Evolutionary conservation across 495 filamentous ascomycete species (phyloP).

Genomic region (Podospora sp.): DNA sequence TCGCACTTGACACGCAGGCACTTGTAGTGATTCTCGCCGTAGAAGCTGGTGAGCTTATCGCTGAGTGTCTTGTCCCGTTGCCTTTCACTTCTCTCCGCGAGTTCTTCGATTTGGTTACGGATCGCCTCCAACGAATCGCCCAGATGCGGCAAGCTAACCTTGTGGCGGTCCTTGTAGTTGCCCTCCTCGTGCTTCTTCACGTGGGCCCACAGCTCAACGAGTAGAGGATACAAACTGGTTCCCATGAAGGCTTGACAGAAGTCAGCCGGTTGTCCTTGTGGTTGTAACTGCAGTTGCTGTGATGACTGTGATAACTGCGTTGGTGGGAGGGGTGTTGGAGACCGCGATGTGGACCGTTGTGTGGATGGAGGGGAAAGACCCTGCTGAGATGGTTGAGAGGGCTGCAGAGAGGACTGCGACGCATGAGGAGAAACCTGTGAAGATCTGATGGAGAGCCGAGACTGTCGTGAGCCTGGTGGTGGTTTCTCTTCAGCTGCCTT

Average conservation of each 20-base stretch:
- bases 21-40: constrained; percentile 45
- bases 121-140: constrained; percentile 27
- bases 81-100: constrained; percentile 1
- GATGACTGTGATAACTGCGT: not conserved
- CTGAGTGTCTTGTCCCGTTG: not conserved
- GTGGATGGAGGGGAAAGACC: not conserved
- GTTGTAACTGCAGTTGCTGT: not conserved
- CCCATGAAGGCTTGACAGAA: constrained; percentile 15
- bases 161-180: constrained; percentile 24
- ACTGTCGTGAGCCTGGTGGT: not conserved
- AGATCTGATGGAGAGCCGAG: not conserved
- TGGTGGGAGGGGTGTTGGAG: constrained; percentile 9
- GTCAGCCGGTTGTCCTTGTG: not conserved
- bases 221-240: constrained; percentile 22
- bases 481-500: constrained; percentile 9
- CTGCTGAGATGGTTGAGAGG: not conserved
- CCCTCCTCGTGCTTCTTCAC: constrained; percentile 25
- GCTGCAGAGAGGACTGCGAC: not conserved
- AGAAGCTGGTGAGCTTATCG: constrained; percentile 30
- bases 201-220: constrained; percentile 31
- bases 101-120: constrained; percentile 33
- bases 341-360: constrained; percentile 3
- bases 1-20: constrained; percentile 45
- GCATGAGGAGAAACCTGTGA: not conserved
- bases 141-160: constrained; percentile 27